These are phyloP conservation scores for Aquilaria sinensis DNA, from an alignment of 345 rosid genomes.

Conservation along the genomic window DNA sequence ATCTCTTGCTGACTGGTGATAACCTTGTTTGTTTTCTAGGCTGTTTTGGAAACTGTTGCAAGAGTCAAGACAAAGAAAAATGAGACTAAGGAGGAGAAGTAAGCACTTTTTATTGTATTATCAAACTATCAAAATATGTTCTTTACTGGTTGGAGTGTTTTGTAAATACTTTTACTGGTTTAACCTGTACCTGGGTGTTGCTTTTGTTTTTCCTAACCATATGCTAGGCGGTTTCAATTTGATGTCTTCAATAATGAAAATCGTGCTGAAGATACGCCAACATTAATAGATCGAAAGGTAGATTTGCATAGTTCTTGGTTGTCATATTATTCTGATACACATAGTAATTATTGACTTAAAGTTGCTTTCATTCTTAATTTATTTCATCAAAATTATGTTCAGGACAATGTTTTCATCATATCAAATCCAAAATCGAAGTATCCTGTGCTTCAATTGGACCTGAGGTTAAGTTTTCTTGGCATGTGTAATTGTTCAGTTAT, in stretches of 20 bases:
- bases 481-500: not conserved
- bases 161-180: not conserved
- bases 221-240: slow-evolving; percentile 68
- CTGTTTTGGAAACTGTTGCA: slow-evolving; percentile 79
- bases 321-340: not conserved
- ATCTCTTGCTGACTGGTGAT: too few relatives aligned
- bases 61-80: slow-evolving; percentile 82
- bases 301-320: not conserved
- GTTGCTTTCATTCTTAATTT: slow-evolving; percentile 5
- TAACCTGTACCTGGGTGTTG: slow-evolving; percentile 13
- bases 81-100: slow-evolving; percentile 49
- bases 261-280: slow-evolving; percentile 81
- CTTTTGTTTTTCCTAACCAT: slow-evolving; percentile 24
- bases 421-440: slow-evolving; percentile 95
- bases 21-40: slow-evolving; percentile 20
- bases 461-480: slow-evolving; percentile 41
- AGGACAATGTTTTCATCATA: slow-evolving; percentile 97
- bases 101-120: not conserved
- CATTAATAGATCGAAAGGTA: slow-evolving; percentile 90
- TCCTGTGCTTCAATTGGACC: slow-evolving; percentile 88
- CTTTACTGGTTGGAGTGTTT: not conserved
- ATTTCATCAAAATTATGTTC: slow-evolving; percentile 19
- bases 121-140: not conserved
- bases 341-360: not conserved
- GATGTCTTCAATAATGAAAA: slow-evolving; percentile 86